Percentiles rank a stretch among this genome's conserved stretches.
Conservation (phyloP, 495 filamentous ascomycete genomes). For the Penicillium waksmanii region DNA sequence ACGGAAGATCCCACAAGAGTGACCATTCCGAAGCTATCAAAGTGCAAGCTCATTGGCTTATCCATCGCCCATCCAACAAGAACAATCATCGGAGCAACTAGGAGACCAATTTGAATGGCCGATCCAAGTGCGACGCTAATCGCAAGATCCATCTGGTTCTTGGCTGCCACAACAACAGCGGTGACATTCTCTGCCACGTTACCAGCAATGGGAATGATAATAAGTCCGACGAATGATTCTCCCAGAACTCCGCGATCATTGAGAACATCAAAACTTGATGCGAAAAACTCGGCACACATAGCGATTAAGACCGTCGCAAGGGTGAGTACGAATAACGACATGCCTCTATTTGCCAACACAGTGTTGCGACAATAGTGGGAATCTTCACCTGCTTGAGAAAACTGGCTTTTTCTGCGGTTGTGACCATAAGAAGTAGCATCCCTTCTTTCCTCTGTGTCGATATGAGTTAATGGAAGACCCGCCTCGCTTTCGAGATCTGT, state of each 20-base stretch:
- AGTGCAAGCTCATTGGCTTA: slow-evolving; percentile 75
- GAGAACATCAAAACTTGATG: slow-evolving; percentile 28
- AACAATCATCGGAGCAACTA: slow-evolving; percentile 44
- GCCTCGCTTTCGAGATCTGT: slow-evolving; percentile 6
- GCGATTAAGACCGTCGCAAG: slow-evolving; percentile 29
- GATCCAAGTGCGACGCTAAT: slow-evolving; percentile 28
- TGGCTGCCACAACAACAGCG: slow-evolving; percentile 26
- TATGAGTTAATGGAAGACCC: slow-evolving; percentile 7
- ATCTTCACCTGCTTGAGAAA: not conserved
- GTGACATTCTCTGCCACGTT: slow-evolving; percentile 33
- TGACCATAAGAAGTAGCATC: not conserved
- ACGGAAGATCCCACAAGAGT: slow-evolving; percentile 74
- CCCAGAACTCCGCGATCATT: slow-evolving; percentile 19
- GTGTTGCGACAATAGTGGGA: slow-evolving; percentile 5
- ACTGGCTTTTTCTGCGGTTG: not conserved
- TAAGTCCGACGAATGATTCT: slow-evolving; percentile 31
- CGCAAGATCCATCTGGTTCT: slow-evolving; percentile 31
- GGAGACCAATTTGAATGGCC: slow-evolving; percentile 34
- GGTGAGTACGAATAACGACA: slow-evolving; percentile 18
- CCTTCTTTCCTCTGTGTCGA: not conserved
- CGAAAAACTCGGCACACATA: slow-evolving; percentile 33
- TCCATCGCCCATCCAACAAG: slow-evolving; percentile 15
- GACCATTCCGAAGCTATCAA: slow-evolving; percentile 80
- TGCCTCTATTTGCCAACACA: not conserved
- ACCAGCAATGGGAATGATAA: slow-evolving; percentile 32